Evolutionary conservation across 2,329 filamentous ascomycete species (phyloP), one percentile per base, ranked within the genome.

Genomic region (Didymella pinodella): DNA sequence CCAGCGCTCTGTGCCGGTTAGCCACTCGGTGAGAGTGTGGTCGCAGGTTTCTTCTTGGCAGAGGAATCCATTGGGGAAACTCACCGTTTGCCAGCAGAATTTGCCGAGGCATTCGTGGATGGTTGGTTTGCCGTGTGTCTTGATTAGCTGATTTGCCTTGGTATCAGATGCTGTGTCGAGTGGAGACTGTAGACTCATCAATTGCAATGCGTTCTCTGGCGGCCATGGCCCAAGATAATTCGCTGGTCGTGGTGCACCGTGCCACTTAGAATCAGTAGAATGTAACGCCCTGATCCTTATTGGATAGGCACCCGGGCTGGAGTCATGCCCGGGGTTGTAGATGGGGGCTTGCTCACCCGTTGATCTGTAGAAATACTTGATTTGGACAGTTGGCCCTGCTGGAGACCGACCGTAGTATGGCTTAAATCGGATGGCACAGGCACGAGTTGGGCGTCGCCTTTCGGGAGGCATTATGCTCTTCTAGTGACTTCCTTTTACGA

Each of bases 21-120:
- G 29, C 60, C 57, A 65, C 20, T 63, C 60, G 1, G n/a, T 18
- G 28, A 63, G 43, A 2, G 38, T 52, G 46, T 65, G 60, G 7
- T 34, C 45, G 41, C 63, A 65, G n/a, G 11, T 7, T 2, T 48
- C 46, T 20, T 48, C 38, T 1, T 12, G 7, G 8, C 46, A 49
- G 40, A 38, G 52, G 7, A 45, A 32, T 4, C 47, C 45, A 2
- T 26, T 29, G 3, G 18, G 12, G 1, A 32, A 43, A 2, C 12
- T n/a, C 12, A 25, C 29, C 7, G 26, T 22, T 20, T 62, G 56
- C 56, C 45, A 62, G 48, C 52, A 60, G 5, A 38, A 54, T 46
- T 57, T 60, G 22, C 56, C 60, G 2, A 60, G 40, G 45, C 53
- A 60, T 1, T 41, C 32, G 18, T 40, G 41, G 14, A 34, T 16